Evolutionary conservation across 2,329 filamentous ascomycete genomes (phyloP).

Genomic region (Cylindrodendrum hubeiense): DNA sequence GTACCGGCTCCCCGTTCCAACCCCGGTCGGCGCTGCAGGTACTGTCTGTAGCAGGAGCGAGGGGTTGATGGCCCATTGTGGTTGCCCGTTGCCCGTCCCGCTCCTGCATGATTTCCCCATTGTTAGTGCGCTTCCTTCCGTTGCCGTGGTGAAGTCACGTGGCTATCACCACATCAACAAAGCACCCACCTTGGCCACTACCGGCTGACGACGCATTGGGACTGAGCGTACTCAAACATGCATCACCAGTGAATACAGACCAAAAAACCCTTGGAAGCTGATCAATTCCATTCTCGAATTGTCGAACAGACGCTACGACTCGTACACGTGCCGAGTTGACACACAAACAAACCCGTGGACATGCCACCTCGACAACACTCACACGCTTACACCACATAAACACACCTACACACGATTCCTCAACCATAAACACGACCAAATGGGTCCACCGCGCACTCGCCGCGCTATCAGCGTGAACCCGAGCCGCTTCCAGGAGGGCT

Average conservation of each 20-base stretch:
- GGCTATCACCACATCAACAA: conserved; percentile 43
- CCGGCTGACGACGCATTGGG: neutral
- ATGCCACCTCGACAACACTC: conserved; percentile 11
- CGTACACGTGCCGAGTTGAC: neutral
- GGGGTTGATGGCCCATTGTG: neutral
- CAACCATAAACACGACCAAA: conserved; percentile 27
- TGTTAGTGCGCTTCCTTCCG: conserved; percentile 25
- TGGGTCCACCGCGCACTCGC: conserved; percentile 49
- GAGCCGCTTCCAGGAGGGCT: conserved; percentile 80
- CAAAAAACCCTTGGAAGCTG: neutral
- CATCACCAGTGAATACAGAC: conserved; percentile 3
- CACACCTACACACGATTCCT: neutral
- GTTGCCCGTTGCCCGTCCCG: conserved; percentile 21
- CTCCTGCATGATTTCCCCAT: conserved; percentile 6
- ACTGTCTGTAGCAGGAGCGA: neutral
- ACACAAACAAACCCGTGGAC: conserved; percentile 7
- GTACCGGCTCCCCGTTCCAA: neutral
- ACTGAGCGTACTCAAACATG: conserved; percentile 1
- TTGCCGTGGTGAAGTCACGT: conserved; percentile 53
- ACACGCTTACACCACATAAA: conserved; percentile 5
- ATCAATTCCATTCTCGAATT: neutral
- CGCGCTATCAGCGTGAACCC: conserved; percentile 48
- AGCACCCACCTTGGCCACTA: conserved; percentile 20
- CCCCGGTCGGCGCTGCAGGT: conserved; percentile 3
- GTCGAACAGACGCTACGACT: neutral